A percentile compares a stretch with the other conserved stretches of the same genome.
phyloP scores from a whole-genome alignment of 2,329 filamentous ascomycete genomes.

The Sclerotinia sclerotiorum region DNA sequence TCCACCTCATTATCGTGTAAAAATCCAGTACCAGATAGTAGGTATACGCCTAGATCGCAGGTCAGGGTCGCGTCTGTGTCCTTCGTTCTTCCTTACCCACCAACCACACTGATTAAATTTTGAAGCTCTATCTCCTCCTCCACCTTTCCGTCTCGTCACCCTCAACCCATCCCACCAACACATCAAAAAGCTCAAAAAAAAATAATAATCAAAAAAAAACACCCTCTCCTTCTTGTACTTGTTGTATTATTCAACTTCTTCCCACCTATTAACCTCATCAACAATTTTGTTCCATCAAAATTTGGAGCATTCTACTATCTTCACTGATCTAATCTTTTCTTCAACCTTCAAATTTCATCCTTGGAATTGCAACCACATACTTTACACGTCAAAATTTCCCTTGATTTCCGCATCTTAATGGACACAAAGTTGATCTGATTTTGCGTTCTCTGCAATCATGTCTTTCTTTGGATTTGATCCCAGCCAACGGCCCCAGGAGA shows the following conservation, averaged over 20 bases:
- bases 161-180: slow-evolving; percentile 6
- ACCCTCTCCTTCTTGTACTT: not conserved
- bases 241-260: slow-evolving; percentile 5
- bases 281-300: slow-evolving; percentile 5
- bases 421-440: slow-evolving; percentile 4
- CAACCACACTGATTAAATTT: not conserved
- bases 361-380: not conserved
- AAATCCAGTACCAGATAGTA: no score
- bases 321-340: slow-evolving; percentile 6
- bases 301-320: not conserved
- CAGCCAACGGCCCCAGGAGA: slow-evolving; percentile 57
- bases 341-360: not conserved
- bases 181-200: not conserved
- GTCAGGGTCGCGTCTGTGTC: no score
- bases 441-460: slow-evolving; percentile 57
- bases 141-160: slow-evolving; percentile 15
- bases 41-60: no score
- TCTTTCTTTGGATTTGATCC: slow-evolving; percentile 91
- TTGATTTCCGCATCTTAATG: slow-evolving; percentile 9
- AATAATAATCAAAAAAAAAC: not conserved
- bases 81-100: no score
- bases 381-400: not conserved
- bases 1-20: no score
- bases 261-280: not conserved
- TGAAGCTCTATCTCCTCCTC: slow-evolving; percentile 13